Conservation (phyloP, 108 stramenopile genomes). For the Nitzschia sp. region DNA sequence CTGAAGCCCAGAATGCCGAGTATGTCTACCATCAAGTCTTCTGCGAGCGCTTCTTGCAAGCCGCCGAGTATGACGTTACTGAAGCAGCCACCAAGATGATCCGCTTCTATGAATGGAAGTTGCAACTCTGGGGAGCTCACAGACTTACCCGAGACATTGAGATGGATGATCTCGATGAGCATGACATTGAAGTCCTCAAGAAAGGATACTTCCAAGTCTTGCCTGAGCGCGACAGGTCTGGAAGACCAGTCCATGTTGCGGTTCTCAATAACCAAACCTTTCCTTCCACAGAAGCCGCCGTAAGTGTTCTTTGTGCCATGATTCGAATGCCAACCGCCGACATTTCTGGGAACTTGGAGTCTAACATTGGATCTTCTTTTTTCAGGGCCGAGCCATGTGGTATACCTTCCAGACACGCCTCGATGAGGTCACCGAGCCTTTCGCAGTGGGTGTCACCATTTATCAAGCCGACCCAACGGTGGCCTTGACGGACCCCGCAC, state of each 20-base stretch:
- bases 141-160: slow-evolving; percentile 8
- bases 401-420: slow-evolving; percentile 10
- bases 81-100: slow-evolving; percentile 23
- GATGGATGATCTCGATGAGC: slow-evolving; percentile 19
- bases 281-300: slow-evolving; percentile 4
- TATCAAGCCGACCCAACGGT: slow-evolving; percentile 1
- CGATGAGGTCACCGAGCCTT: slow-evolving; percentile 2
- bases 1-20: slow-evolving; percentile 2
- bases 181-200: slow-evolving; percentile 11
- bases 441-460: background rate
- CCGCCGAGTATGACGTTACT: slow-evolving; percentile 18
- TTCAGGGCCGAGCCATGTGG: slow-evolving; percentile 5
- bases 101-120: slow-evolving; percentile 23
- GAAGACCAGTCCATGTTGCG: background rate
- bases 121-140: slow-evolving; percentile 22
- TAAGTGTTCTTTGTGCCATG: background rate
- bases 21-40: background rate
- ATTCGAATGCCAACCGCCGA: background rate
- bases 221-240: slow-evolving; percentile 5
- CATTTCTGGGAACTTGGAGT: no score
- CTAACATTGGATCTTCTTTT: background rate
- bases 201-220: slow-evolving; percentile 19
- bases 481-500: background rate
- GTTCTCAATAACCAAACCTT: slow-evolving; percentile 2
- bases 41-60: slow-evolving; percentile 28